Percentiles rank a stretch among this genome's conserved stretches.
These are phyloP conservation scores for Entomortierella lignicola DNA, from an alignment of 192 early-diverging fungal species.

Conservation along the genomic window DNA sequence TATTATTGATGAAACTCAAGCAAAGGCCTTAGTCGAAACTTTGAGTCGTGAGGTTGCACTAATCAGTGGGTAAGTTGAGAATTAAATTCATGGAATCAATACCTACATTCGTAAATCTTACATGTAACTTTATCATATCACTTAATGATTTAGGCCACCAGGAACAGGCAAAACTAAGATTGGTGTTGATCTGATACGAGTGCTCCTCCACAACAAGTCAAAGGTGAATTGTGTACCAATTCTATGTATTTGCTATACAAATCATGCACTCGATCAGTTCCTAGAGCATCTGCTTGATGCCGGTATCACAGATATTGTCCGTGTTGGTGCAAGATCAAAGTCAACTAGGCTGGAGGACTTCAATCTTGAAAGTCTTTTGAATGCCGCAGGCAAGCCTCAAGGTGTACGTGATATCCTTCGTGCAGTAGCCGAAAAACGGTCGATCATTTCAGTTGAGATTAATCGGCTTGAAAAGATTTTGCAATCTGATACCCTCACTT, in stretches of 20 bases:
- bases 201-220: slow-evolving; percentile 46
- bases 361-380: slow-evolving; percentile 29
- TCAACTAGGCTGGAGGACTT: slow-evolving; percentile 34
- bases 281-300: slow-evolving; percentile 63
- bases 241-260: slow-evolving; percentile 66
- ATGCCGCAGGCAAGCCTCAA: slow-evolving; percentile 10
- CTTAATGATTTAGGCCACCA: slow-evolving; percentile 52
- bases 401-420: slow-evolving; percentile 13
- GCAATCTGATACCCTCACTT: too few species aligned
- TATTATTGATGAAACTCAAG: slow-evolving; percentile 63
- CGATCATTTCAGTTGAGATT: slow-evolving; percentile 6
- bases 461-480: background rate
- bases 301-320: slow-evolving; percentile 55
- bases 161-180: slow-evolving; percentile 65
- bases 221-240: slow-evolving; percentile 51
- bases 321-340: slow-evolving; percentile 59
- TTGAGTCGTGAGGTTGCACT: slow-evolving; percentile 61
- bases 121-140: too few species aligned
- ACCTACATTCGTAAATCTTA: background rate
- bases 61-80: slow-evolving; percentile 61
- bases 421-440: background rate
- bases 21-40: slow-evolving; percentile 59
- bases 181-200: slow-evolving; percentile 62
- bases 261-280: slow-evolving; percentile 74
- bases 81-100: background rate